Base-by-base conservation (phyloP, 2,329 filamentous ascomycete species). In the Zarea fungicola region DNA sequence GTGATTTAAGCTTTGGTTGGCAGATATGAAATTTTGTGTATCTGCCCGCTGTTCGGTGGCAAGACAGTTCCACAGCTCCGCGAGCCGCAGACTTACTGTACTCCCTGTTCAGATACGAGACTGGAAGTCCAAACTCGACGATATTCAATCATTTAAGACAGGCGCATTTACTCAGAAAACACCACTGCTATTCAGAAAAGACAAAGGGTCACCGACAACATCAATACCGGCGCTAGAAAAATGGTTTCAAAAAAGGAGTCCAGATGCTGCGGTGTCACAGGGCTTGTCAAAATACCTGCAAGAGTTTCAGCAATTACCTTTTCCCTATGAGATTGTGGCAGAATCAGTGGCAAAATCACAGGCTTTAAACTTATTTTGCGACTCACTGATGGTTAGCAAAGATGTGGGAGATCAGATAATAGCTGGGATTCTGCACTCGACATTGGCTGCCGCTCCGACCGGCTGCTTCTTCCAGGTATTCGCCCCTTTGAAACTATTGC, bases 401-500 rank as follows among this genome's bases (percentile, higher is more conserved):
- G 59, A 64, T 14, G 42, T 56, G 22, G 54, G 55, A 14, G 64
- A 68, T 31, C 60, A 58, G 28, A 53, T 63, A 13, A 50, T 70
- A 22, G 60, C 62, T 6, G 59, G 57, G 18, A 62, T 65, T 11
- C 56, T 67, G 53, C 53, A 60, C 36, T 52, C 56, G 9, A 58
- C 62, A 5, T 41, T 66, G 5, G 32, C 52, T 28, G 56, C 62
- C 10, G 14, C 50, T 3, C 36, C 41, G 2, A 45, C 44, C 7
- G 54, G 65, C 42, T 65, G 58, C 25, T 88, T 82, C 60, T 74
- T 72, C 23, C 76, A 76, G 42, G 72, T 87, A 39, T 60, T 78
- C 22, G 81, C 81, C 1, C 80, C 83, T 0, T 67, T 95, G 0
- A 71, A 70, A 31, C 73, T 92, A 28, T 80, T 95, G 40, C 65